These are phyloP conservation scores for Scheffersomyces quercinus DNA, from an alignment of 1,139 yeast genomes.

Conservation along the genomic window DNA sequence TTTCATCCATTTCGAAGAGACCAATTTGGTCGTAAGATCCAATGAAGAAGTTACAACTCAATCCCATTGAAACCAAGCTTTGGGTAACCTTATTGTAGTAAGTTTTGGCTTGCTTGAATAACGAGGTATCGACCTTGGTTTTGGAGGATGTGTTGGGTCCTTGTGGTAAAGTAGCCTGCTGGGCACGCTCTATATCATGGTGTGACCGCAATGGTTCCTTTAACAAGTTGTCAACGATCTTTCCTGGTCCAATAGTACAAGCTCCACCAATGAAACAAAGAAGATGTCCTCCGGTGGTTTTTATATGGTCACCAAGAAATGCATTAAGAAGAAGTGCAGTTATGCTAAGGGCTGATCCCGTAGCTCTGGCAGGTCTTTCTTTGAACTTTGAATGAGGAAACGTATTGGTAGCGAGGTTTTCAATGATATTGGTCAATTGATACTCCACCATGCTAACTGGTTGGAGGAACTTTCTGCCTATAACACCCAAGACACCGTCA, in stretches of 20 bases:
- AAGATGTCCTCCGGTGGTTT: constrained; percentile 58
- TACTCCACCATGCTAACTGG: constrained; percentile 56
- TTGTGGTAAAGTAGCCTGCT: constrained; percentile 33
- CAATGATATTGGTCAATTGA: constrained; percentile 53
- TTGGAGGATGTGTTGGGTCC: constrained; percentile 25
- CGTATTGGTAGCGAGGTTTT: constrained; percentile 51
- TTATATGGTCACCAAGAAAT: constrained; percentile 30
- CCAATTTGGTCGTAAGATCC: constrained; percentile 74
- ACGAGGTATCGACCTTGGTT: constrained; percentile 33
- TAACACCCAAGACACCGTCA: constrained; percentile 23
- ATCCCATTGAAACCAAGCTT: constrained; percentile 42
- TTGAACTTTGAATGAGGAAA: constrained; percentile 49
- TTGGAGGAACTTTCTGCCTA: constrained; percentile 44
- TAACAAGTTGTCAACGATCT: constrained; percentile 46
- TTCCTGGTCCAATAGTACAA: constrained; percentile 59
- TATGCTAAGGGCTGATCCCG: constrained; percentile 69
- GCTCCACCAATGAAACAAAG: constrained; percentile 62
- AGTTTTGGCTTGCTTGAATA: constrained; percentile 35
- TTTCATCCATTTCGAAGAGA: constrained; percentile 61
- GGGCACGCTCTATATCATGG: constrained; percentile 52
- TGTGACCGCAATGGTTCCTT: constrained; percentile 62
- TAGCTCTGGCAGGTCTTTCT: constrained; percentile 57
- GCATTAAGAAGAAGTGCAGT: constrained; percentile 54
- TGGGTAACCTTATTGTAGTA: constrained; percentile 50
- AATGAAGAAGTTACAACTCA: constrained; percentile 56